Evolutionary conservation across 352 stramenopile species (phyloP), one percentile per base, ranked within the genome.

Genomic region (Globisporangium sylvaticum): DNA sequence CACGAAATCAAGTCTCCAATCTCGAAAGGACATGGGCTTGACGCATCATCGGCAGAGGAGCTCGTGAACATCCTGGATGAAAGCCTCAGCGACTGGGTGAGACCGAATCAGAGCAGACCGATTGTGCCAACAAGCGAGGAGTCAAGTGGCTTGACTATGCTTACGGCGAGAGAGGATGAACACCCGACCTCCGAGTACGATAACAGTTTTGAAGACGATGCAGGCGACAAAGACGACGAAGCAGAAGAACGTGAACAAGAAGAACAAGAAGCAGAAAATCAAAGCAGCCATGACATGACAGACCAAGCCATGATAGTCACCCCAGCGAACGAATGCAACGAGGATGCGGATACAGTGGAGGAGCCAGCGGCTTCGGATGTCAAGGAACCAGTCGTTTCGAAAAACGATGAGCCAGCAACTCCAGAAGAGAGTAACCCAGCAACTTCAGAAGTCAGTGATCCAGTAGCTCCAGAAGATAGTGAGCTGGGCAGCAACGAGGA

Each of bases 21-120:
- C 9, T 44, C 20, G 20, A 60, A 42, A 60, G 55, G 29, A 18
- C 18, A 60, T 25, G 61, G n/a, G n/a, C 32, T 62, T 12, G 56
- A 73, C 29, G 2, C 50, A 22, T 62, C 62, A 27, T 57, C 57
- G 9, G 63, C 65, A 27, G 58, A 74, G 15, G 83, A 90, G 24
- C 75, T 91, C 6, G 77, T 90, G 22, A 65, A 68, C 34, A 81
- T 91, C 18, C 70, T 90, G 5, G 83, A 91, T 22, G 83, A 91
- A 32, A 89, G 76, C 64, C 50, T 87, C 9, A 75, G 61, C 29
- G 71, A 77, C 22, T 76, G 79, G 39, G 65, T 62, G 10, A 48
- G 12, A 6, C 44, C n/a, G 52, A 60, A 18, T 1, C 53, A 59
- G 27, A 65, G 6, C 39, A 53, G 10, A 55, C 7, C 27, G 12